Base-by-base conservation (phyloP, 2,329 filamentous ascomycete species). In the Stylonectria norvegica region DNA sequence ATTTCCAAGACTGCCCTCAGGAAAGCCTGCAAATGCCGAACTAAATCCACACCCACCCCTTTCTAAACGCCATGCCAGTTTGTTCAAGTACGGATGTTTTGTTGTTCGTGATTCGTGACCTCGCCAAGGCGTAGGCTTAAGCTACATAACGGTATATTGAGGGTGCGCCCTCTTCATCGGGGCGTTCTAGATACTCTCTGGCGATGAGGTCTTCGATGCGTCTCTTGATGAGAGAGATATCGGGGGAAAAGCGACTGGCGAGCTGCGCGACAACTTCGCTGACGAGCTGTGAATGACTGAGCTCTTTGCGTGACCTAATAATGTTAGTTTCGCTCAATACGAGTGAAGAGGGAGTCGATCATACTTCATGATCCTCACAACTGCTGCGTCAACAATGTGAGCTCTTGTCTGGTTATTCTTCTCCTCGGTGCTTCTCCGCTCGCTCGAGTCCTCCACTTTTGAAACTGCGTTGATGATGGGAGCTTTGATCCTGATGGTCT, bases 321-420 rank as follows among this genome's bases (percentile, higher is more conserved):
- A 6, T 22, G 30, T 69, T 61, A 70, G 62, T 45, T 18, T 34
- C 39, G 14, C 17, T 38, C 20, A 25, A 10, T 15, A 9, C 11
- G 15, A 9, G 12, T 20, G 18, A 29, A 37, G 20, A 23, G 30
- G 22, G 6, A 15, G 19, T 15, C 5, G 10, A 29, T 38, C 81
- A 33, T 76, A 89, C 85, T 91, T 91, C 86, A 90, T 90, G 56
- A 89, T 89, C 36, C 86, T 75, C 44, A 90, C 86, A 50, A 91
- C 73, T 4, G 85, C 84, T 6, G 86, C 85, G 56, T 91, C 86
- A 17, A 89, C 79, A 28, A 85, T 77, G 58, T 85, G 82, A 31
- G 75, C 76, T 48, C 86, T 72, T 16, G 78, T 81, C 59, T 87
- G 81, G 52, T 86, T 79, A 50, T 86, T 89, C 71, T 85, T 86